These are phyloP conservation scores for Penicillium simplicissimum DNA, from an alignment of 495 filamentous ascomycete species.

Conservation along the genomic window DNA sequence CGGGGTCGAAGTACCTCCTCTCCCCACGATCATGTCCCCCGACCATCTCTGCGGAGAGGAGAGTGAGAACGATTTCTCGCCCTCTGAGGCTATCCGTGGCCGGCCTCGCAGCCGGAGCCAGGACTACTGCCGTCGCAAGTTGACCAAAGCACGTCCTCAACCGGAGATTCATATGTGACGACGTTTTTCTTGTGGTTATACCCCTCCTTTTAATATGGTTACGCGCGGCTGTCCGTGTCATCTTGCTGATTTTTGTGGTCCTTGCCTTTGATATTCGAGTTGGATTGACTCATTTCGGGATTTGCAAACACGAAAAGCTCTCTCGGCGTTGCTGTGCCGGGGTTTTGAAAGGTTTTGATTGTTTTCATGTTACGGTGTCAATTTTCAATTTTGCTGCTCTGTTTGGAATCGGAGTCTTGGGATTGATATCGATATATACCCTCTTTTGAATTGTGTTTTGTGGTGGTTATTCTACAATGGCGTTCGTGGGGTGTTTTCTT, in stretches of 20 bases:
- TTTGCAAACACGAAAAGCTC: slow-evolving; percentile 16
- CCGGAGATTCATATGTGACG: slow-evolving; percentile 22
- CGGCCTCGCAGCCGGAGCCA: slow-evolving; percentile 36
- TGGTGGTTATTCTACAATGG: slow-evolving; percentile 9
- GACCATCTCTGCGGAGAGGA: slow-evolving; percentile 16
- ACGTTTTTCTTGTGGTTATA: slow-evolving; percentile 12
- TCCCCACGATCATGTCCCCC: slow-evolving; percentile 25
- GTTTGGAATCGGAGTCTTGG: slow-evolving; percentile 3
- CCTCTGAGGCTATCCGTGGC: slow-evolving; percentile 27
- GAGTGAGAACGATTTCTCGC: slow-evolving; percentile 1
- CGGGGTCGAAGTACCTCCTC: slow-evolving; percentile 19
- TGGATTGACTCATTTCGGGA: background rate
- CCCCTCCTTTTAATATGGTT: slow-evolving; percentile 14
- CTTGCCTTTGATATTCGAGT: background rate
- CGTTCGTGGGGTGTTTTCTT: background rate
- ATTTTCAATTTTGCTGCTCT: background rate
- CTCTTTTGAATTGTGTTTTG: slow-evolving; percentile 17
- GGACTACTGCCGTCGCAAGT: slow-evolving; percentile 25
- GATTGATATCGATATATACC: slow-evolving; percentile 19
- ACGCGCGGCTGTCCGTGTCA: background rate
- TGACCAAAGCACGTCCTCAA: slow-evolving; percentile 25
- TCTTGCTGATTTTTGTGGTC: slow-evolving; percentile 7
- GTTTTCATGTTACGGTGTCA: background rate
- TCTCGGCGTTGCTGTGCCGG: slow-evolving; percentile 5
- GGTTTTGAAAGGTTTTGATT: background rate